phyloP scores from a whole-genome alignment of 192 early-diverging fungal species.

The Linderina pennispora region DNA sequence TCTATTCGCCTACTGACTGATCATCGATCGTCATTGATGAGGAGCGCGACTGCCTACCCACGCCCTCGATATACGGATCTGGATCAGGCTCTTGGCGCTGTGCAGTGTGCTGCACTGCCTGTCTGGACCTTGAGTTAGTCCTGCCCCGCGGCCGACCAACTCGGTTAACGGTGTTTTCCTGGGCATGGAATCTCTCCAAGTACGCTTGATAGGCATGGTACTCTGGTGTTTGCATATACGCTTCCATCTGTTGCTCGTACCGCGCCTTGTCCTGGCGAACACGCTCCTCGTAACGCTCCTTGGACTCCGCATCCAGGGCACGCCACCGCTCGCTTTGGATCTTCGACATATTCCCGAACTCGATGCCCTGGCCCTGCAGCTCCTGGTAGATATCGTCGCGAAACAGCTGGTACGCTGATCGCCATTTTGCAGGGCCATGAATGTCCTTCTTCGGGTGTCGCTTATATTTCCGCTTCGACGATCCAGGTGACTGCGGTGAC shows the following conservation, averaged over 20 bases:
- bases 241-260: constrained; percentile 27
- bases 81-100: constrained; percentile 2
- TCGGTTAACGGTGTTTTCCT: constrained; percentile 43
- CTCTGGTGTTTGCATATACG: constrained; percentile 30
- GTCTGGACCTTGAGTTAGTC: constrained; percentile 17
- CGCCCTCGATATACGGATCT: too few species aligned
- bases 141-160: constrained; percentile 44
- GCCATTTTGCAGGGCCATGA: constrained; percentile 44
- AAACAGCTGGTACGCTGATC: constrained; percentile 47
- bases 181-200: constrained; percentile 37
- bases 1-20: too few species aligned
- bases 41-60: too few species aligned
- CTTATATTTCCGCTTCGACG: constrained; percentile 33
- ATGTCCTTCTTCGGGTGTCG: constrained; percentile 44
- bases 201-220: constrained; percentile 41
- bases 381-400: constrained; percentile 45
- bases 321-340: constrained; percentile 45
- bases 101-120: too few species aligned
- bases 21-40: too few species aligned
- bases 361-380: constrained; percentile 32
- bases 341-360: constrained; percentile 45
- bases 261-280: constrained; percentile 34
- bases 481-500: constrained; percentile 11
- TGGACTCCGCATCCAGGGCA: constrained; percentile 18
- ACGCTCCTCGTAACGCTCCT: constrained; percentile 22